Evolutionary conservation across 2,329 filamentous ascomycete species (phyloP).

Genomic region (Pyricularia pennisetigena): DNA sequence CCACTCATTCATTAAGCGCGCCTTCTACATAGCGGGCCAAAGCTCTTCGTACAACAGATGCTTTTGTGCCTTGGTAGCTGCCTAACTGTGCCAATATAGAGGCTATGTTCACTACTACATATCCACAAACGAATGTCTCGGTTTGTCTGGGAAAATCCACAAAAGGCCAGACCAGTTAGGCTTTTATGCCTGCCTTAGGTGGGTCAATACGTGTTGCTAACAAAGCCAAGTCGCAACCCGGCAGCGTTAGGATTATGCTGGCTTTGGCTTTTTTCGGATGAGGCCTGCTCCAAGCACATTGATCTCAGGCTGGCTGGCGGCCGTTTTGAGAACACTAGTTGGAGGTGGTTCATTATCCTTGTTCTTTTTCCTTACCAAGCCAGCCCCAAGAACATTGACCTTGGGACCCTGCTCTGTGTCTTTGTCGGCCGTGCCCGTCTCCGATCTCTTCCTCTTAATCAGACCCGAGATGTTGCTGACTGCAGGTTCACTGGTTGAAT

Average conservation of each 20-base stretch:
- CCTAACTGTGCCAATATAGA: neutral
- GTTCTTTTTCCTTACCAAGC: conserved; percentile 37
- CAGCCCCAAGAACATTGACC: conserved; percentile 15
- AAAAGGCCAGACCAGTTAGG: neutral
- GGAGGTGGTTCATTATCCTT: neutral
- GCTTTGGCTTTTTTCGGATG: conserved; percentile 41
- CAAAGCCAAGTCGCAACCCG: neutral
- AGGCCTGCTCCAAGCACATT: conserved; percentile 19
- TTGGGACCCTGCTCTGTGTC: neutral
- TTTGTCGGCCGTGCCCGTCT: neutral
- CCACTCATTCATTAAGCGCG: neutral
- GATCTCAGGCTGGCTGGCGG: neutral
- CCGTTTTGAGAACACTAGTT: neutral
- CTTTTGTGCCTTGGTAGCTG: neutral
- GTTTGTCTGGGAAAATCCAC: neutral
- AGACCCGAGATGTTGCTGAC: conserved; percentile 40
- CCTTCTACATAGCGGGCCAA: neutral
- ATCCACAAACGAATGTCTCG: neutral
- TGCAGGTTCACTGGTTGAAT: conserved; percentile 5
- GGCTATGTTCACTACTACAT: neutral
- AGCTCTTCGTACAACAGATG: neutral
- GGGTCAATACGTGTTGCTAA: neutral
- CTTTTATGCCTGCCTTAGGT: neutral
- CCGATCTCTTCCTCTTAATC: conserved; percentile 24
- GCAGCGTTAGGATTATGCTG: neutral